These are phyloP conservation scores for Aurinia saxatilis DNA, from an alignment of 345 rosid genomes.

Conservation along the genomic window DNA sequence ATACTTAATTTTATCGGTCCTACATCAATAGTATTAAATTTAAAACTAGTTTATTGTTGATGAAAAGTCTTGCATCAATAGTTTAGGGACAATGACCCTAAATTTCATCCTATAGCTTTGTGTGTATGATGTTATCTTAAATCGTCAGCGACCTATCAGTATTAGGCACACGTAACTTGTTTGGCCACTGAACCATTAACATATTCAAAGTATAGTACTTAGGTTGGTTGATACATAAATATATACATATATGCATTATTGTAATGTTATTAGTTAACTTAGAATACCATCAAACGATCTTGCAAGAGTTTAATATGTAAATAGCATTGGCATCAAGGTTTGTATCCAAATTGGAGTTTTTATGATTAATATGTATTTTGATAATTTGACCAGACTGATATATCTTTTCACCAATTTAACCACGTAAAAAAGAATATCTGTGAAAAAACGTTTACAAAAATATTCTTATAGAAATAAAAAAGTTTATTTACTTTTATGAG, in stretches of 20 bases:
- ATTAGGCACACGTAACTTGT: background rate
- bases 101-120: background rate
- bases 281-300: background rate
- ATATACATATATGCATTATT: background rate
- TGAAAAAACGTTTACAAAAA: too few species aligned
- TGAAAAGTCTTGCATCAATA: background rate
- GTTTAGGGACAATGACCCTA: slow-evolving; percentile 13
- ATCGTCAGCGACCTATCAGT: background rate
- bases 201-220: background rate
- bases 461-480: too few species aligned
- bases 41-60: background rate
- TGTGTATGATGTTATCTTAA: background rate
- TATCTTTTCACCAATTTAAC: too few species aligned
- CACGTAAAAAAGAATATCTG: too few species aligned
- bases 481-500: background rate
- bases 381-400: too few species aligned
- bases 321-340: background rate
- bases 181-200: background rate
- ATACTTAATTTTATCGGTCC: slow-evolving; percentile 1
- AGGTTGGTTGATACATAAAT: background rate
- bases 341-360: background rate
- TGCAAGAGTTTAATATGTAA: too few species aligned
- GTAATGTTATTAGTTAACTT: background rate
- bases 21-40: background rate
- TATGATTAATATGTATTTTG: too few species aligned